Evolutionary conservation across 495 filamentous ascomycete genomes (phyloP), one percentile per base, ranked within the genome.

Genomic region (Immersiella caudata): DNA sequence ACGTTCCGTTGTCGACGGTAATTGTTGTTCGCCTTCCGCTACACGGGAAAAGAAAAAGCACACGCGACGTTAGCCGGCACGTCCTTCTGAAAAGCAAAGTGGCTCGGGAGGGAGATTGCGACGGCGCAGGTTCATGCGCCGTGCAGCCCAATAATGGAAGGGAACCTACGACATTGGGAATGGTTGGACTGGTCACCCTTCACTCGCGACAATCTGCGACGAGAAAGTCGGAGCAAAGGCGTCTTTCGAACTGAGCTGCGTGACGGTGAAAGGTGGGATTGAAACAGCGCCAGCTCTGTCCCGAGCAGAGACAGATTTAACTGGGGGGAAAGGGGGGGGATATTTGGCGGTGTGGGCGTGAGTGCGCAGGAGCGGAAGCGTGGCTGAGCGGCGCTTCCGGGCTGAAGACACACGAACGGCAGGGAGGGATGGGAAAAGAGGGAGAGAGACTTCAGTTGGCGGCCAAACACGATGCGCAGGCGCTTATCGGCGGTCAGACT

Each of bases 161-260:
- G 35, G 21, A 40, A 74, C 82, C 80, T 79, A 85, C 82, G 82
- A 78, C 82, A 83, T 85, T 81, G 79, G 77, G 72, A 76, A 78
- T 70, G 70, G 75, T 66, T 73, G 67, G 64, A 69, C 59, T 64
- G 67, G 67, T 72, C 74, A 76, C 76, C 75, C 75, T 79, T 79
- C 68, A 71, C 79, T 78, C 75, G 67, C 76, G 68, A 79, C 76
- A 72, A 77, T 78, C 74, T 75, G 68, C 71, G 67, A 67, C 70
- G 72, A 73, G 73, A 74, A 69, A 77, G 74, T 73, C 75, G 76
- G 70, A 75, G 71, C 72, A 78, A 78, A 75, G 76, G 72, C 65
- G 65, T 24, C 46, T 65, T 56, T 62, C 59, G n/a, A 46, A 50
- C 27, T 14, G 35, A 26, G 36, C 35, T 58, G 54, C 63, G 26